Base-by-base conservation (phyloP, 108 stramenopile genomes). In the Stephanodiscus minutulus region DNA sequence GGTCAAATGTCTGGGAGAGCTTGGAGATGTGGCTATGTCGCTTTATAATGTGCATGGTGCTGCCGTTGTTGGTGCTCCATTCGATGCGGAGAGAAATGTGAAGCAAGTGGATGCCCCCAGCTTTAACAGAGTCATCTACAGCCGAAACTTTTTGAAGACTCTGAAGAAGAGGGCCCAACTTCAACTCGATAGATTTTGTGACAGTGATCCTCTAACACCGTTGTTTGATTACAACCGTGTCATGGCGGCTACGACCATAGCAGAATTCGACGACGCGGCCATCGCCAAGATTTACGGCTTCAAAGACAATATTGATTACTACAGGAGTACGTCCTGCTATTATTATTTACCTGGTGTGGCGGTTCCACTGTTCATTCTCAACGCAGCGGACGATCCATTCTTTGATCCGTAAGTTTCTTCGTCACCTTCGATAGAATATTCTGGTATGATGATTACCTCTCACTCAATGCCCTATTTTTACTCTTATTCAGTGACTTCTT, bases 301-400 rank as follows among this genome's bases (percentile, higher is more conserved):
- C 65, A 55, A 85, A 7, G 74, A 85, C 57, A 76, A 77, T 28
- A 63, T 72, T 56, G 94, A 95, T 77, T 95, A 95, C 65, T 95
- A 95, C 74, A 73, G 83, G 18, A 71, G 89, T 46, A 72, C 68
- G 1, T 83, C 84, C 0, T 87, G 84, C 41, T 59, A 82, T 20
- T 75, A 76, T 20, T 85, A 58, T 44, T 48, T 95, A 20, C 77
- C 87, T 20, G 48, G 69, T 0, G 80, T 95, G 20, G 61, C 78
- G 21, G 91, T 92, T 9, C 94, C 94, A 11, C 66, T 87, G 31
- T 77, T 83, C 11, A 75, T 95, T 28, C 55, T 92, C 5, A 88
- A 91, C 74, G 80, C 94, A 1, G 57, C 57, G 31, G 91, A 95
- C 67, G 94, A 95, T 64, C 94, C 94, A 22, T 92, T 95, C 67